A percentile compares a stretch with the other conserved stretches of the same genome.
These are phyloP conservation scores for Leucosporidium scottii DNA, from an alignment of 768 basidiomycete species.

Conservation along the genomic window DNA sequence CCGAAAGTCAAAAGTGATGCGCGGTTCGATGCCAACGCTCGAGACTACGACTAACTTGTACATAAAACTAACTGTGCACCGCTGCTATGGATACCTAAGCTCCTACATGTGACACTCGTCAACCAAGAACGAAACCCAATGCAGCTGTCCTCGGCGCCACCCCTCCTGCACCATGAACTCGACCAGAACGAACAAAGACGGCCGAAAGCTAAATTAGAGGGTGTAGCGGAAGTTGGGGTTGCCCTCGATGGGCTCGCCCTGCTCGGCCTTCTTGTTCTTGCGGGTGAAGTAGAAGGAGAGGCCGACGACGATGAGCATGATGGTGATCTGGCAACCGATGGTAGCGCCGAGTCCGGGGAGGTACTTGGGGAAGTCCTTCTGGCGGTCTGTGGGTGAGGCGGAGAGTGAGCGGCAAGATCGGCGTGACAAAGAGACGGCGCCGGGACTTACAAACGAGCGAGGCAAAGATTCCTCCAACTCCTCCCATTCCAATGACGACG, in stretches of 20 bases:
- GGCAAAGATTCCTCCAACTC: conserved; percentile 37
- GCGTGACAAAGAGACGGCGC: not conserved
- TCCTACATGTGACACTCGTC: too few species aligned
- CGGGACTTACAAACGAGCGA: conserved; percentile 2
- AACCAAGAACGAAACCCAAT: not conserved
- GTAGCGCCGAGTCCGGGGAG: conserved; percentile 26
- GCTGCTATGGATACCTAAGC: too few species aligned
- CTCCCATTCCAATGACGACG: conserved; percentile 32
- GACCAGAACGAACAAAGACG: conserved; percentile 40
- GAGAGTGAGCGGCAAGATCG: too few species aligned
- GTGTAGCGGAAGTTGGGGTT: conserved; percentile 33
- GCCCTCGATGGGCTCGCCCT: conserved; percentile 26
- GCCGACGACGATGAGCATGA: conserved; percentile 9
- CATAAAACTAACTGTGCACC: too few species aligned
- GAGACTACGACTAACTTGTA: too few species aligned
- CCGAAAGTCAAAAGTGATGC: too few species aligned
- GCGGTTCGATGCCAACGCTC: too few species aligned
- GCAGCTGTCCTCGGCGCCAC: conserved; percentile 47
- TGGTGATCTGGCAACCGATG: conserved; percentile 26
- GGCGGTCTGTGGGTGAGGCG: conserved; percentile 7
- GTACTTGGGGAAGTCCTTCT: conserved; percentile 27
- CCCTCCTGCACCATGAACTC: conserved; percentile 30
- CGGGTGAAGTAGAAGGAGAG: conserved; percentile 24
- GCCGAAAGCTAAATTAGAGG: conserved; percentile 33
- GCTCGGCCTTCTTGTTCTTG: conserved; percentile 24